A percentile compares a stretch with the other conserved stretches of the same genome.
Evolutionary conservation across 1,139 yeast species (phyloP).

Genomic region (Wickerhamiella pararugosa): DNA sequence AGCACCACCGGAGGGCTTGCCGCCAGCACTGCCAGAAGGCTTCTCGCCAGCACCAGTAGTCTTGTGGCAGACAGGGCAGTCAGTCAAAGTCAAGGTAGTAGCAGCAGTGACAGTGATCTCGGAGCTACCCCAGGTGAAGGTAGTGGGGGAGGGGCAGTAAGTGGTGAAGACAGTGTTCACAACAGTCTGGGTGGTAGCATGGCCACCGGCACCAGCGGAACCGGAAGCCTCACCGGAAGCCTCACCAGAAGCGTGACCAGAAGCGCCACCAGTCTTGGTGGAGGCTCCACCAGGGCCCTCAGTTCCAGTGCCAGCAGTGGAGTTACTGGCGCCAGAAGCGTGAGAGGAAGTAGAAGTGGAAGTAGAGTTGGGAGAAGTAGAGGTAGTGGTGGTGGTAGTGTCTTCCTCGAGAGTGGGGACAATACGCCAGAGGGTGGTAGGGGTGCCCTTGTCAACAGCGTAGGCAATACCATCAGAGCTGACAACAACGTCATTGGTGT

Average conservation of each 20-base stretch:
- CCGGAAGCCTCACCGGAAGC: no score
- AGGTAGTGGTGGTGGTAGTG: neutral
- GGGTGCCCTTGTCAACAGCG: neutral
- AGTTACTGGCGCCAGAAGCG: neutral
- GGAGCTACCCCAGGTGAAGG: conserved; percentile 23
- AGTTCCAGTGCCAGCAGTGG: neutral
- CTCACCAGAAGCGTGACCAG: no score
- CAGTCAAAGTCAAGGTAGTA: conserved; percentile 29
- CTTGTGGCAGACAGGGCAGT: conserved; percentile 20
- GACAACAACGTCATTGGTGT: neutral
- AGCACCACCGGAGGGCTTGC: no score
- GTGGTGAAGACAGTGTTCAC: conserved; percentile 20
- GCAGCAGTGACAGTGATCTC: conserved; percentile 28
- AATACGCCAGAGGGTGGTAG: neutral
- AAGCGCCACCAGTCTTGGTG: no score
- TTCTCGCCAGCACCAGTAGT: no score
- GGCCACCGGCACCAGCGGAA: neutral
- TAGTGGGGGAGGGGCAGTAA: conserved; percentile 30
- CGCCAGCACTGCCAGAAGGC: no score
- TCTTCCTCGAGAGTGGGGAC: neutral
- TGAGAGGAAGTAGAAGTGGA: neutral
- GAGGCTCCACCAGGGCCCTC: neutral
- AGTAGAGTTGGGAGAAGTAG: neutral
- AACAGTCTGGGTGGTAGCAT: conserved; percentile 18
- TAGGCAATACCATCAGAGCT: neutral